A percentile compares a stretch with the other conserved stretches of the same genome.
Evolutionary conservation across 2,329 filamentous ascomycete species (phyloP).

Genomic region (Calonectria naviculata): DNA sequence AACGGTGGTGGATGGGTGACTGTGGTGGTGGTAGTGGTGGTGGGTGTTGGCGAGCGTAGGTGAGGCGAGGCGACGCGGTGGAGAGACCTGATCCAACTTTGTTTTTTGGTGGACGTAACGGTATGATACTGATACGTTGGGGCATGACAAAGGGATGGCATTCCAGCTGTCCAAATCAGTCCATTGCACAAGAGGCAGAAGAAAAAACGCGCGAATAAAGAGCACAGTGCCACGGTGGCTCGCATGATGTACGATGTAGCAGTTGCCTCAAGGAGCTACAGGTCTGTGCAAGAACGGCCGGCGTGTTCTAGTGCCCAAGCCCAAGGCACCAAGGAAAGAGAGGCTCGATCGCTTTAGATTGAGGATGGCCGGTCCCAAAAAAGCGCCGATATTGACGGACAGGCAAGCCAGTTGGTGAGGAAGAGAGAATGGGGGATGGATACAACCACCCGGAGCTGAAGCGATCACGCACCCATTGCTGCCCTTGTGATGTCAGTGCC

Average conservation of each 20-base stretch:
- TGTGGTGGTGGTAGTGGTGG: slow-evolving; percentile 9
- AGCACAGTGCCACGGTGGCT: slow-evolving; percentile 20
- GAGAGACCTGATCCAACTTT: slow-evolving; percentile 22
- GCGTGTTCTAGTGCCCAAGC: not conserved
- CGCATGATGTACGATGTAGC: slow-evolving; percentile 22
- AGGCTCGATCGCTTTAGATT: not conserved
- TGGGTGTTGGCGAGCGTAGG: slow-evolving; percentile 26
- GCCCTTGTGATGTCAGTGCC: not conserved
- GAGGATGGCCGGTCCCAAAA: not conserved
- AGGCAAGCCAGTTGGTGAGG: not conserved
- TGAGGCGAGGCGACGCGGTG: slow-evolving; percentile 14
- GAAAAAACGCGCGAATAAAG: slow-evolving; percentile 7
- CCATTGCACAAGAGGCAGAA: not conserved
- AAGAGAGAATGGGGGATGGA: not conserved
- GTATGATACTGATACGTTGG: not conserved
- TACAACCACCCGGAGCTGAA: not conserved
- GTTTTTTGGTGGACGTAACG: slow-evolving; percentile 8
- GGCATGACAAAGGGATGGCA: not conserved
- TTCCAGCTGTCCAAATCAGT: not conserved
- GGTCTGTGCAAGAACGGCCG: slow-evolving; percentile 9
- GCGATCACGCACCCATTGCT: not conserved
- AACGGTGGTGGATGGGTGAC: slow-evolving; percentile 21
- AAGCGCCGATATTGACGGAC: not conserved
- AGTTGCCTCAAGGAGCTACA: not conserved
- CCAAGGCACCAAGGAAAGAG: not conserved